phyloP scores from a whole-genome alignment of 2,329 filamentous ascomycete genomes.

The Fusarium sp. region DNA sequence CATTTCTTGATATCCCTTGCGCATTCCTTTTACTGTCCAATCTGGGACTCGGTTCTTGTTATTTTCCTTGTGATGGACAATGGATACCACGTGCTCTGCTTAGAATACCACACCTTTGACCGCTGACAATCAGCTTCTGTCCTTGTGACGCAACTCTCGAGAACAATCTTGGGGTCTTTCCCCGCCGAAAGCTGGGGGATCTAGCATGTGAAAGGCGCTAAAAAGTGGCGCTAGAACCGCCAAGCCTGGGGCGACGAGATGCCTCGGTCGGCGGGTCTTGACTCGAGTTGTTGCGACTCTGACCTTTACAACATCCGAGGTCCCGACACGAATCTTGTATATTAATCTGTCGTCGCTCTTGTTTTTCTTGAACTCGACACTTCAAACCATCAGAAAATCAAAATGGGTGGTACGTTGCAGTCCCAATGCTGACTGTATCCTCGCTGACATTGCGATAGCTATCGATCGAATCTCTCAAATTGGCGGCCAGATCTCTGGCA shows the following conservation, averaged over 20 bases:
- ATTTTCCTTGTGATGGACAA: constrained; percentile 33
- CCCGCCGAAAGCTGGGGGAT: constrained; percentile 42
- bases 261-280: constrained; percentile 47
- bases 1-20: not conserved
- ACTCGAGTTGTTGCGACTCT: constrained; percentile 28
- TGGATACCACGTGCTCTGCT: constrained; percentile 25
- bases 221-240: constrained; percentile 35
- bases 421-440: not conserved
- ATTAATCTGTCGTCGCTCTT: constrained; percentile 8
- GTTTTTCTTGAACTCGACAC: constrained; percentile 11
- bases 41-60: constrained; percentile 5
- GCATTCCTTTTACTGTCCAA: not conserved
- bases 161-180: constrained; percentile 22
- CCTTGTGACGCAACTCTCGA: constrained; percentile 36
- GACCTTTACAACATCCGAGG: constrained; percentile 41
- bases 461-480: constrained; percentile 66
- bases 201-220: constrained; percentile 47
- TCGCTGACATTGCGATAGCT: constrained; percentile 51
- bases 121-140: constrained; percentile 13
- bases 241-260: constrained; percentile 42
- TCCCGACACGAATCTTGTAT: constrained; percentile 35
- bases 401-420: constrained; percentile 47
- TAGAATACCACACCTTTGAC: not conserved
- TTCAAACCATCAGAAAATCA: constrained; percentile 17
- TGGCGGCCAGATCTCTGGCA: constrained; percentile 68